These are phyloP conservation scores for Geosmithia putterillii DNA, from an alignment of 2,329 filamentous ascomycete genomes.

Conservation along the genomic window DNA sequence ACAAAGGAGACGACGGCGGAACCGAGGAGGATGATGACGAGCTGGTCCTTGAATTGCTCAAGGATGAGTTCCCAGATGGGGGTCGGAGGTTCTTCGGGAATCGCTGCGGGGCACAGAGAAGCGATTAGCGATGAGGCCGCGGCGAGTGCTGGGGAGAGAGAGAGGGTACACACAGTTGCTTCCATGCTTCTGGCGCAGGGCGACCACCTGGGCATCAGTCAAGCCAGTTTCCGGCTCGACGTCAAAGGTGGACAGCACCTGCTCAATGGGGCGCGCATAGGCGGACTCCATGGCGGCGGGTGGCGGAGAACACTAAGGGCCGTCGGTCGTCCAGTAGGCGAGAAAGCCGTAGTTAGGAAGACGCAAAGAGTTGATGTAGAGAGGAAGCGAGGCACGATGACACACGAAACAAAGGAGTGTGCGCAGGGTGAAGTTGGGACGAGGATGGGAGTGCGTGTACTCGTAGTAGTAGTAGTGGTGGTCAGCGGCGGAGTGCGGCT, in stretches of 20 bases:
- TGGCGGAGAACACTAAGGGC: not conserved
- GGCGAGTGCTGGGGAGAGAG: not conserved
- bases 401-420: not conserved
- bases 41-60: slow-evolving; percentile 98
- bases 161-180: slow-evolving; percentile 41
- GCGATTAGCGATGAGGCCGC: not conserved
- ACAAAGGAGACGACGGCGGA: slow-evolving; percentile 91
- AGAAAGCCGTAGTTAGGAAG: not conserved
- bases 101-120: slow-evolving; percentile 25
- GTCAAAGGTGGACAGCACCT: slow-evolving; percentile 46
- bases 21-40: slow-evolving; percentile 87
- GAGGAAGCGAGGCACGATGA: not conserved
- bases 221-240: slow-evolving; percentile 44
- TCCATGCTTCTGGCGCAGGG: slow-evolving; percentile 46
- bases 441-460: too few species aligned
- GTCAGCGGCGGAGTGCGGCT: not conserved
- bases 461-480: not conserved
- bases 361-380: not conserved
- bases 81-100: slow-evolving; percentile 82
- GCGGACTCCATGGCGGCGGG: slow-evolving; percentile 44
- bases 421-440: not conserved
- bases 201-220: slow-evolving; percentile 43
- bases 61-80: slow-evolving; percentile 93
- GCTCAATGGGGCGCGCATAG: slow-evolving; percentile 42
- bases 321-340: not conserved